Conservation (phyloP, 1,284 basidiomycete genomes). For the Irpex sp. region DNA sequence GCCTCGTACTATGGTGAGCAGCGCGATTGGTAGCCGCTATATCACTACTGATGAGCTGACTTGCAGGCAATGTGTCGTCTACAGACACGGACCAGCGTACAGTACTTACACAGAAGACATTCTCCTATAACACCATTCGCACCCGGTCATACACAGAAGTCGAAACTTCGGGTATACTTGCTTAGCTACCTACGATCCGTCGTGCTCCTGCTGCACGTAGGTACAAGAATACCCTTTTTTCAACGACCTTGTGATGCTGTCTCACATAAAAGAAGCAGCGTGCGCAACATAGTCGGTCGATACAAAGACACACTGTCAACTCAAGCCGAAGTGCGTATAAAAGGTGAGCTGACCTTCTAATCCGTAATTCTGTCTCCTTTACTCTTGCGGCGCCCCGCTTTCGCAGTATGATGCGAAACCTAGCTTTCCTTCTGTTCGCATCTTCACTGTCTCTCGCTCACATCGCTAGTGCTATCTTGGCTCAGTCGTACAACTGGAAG, state of each 20-base stretch:
- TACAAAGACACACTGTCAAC: background rate
- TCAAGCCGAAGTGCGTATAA: too few relatives aligned
- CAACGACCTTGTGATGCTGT: background rate
- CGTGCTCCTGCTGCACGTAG: background rate
- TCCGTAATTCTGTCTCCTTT: background rate
- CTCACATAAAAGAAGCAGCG: background rate
- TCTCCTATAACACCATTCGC: background rate
- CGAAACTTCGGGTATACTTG: background rate
- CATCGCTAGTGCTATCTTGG: constrained; percentile 30
- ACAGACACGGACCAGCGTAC: background rate
- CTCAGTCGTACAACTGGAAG: constrained; percentile 57
- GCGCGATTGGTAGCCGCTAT: too few relatives aligned
- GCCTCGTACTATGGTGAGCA: background rate
- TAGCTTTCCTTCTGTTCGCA: background rate
- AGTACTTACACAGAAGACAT: background rate
- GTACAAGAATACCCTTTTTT: background rate
- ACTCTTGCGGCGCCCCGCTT: too few relatives aligned
- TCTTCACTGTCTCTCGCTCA: background rate
- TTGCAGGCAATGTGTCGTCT: too few relatives aligned
- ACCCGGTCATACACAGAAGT: background rate
- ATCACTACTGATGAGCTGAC: too few relatives aligned
- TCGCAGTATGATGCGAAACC: background rate
- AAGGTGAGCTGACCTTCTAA: too few relatives aligned
- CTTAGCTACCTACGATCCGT: background rate
- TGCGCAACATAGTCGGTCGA: background rate